Conservation (phyloP, 106 monocot species). For the Alisma plantagoaquatica region DNA sequence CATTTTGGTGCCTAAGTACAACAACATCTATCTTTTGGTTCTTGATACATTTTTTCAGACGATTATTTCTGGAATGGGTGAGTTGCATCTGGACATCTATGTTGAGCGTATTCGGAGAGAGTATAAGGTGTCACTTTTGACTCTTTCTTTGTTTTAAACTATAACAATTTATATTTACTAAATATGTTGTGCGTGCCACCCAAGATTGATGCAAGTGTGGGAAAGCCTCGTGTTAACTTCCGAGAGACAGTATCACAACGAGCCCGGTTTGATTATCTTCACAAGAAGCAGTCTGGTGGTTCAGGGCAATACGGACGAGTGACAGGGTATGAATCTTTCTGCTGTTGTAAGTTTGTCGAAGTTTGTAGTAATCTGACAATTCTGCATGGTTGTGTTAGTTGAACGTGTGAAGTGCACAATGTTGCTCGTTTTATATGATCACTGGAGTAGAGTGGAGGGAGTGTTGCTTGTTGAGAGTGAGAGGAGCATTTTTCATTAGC, state of each 20-base stretch:
- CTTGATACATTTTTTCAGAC: constrained; percentile 33
- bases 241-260: constrained; percentile 89
- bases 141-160: background rate
- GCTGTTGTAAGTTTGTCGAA: background rate
- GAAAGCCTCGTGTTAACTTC: constrained; percentile 92
- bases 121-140: constrained; percentile 59
- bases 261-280: constrained; percentile 90
- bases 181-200: constrained; percentile 5
- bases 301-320: constrained; percentile 99
- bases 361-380: too few relatives aligned
- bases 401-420: too few relatives aligned
- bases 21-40: background rate
- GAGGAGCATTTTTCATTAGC: too few relatives aligned
- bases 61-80: constrained; percentile 99
- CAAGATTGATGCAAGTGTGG: constrained; percentile 93
- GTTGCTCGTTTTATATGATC: too few relatives aligned
- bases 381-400: too few relatives aligned
- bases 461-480: too few relatives aligned
- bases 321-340: constrained; percentile 41
- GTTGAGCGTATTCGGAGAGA: constrained; percentile 94
- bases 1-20: too few relatives aligned
- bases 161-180: constrained; percentile 1
- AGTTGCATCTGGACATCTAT: constrained; percentile 96
- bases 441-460: too few relatives aligned
- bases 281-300: constrained; percentile 96